Evolutionary conservation across 768 basidiomycete species (phyloP).

Genomic region (Lentinula aciculospora): DNA sequence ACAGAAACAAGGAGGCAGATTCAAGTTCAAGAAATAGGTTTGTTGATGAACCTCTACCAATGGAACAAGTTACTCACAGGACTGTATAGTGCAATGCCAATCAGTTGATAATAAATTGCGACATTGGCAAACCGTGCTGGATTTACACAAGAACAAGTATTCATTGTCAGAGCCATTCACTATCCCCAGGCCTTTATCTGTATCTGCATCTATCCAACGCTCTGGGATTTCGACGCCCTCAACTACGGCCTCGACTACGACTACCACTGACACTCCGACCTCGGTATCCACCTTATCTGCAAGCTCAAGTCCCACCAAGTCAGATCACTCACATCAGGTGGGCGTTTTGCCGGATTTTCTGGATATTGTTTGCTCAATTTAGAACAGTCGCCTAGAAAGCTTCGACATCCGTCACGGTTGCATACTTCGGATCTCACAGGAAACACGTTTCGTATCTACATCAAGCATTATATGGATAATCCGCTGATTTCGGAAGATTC

Average conservation of each 20-base stretch:
- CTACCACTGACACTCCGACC: not conserved
- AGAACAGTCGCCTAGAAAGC: conserved; percentile 29
- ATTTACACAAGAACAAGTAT: conserved; percentile 51
- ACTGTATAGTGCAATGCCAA: conserved; percentile 32
- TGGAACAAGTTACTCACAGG: not conserved
- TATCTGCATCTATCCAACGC: conserved; percentile 7
- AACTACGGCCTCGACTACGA: not conserved
- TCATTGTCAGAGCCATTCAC: conserved; percentile 41
- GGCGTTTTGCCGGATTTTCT: not conserved
- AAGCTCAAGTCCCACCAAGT: conserved; percentile 3
- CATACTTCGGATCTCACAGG: conserved; percentile 62
- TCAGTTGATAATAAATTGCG: conserved; percentile 54
- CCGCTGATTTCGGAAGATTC: conserved; percentile 21
- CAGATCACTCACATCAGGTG: not conserved
- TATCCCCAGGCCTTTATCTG: conserved; percentile 9
- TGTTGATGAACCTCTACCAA: conserved; percentile 13
- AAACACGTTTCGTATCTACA: conserved; percentile 68
- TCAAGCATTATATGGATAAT: conserved; percentile 78
- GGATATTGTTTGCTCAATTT: not conserved
- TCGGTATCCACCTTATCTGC: not conserved
- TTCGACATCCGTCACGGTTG: conserved; percentile 71
- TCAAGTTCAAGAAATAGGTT: conserved; percentile 46
- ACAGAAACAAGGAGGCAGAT: conserved; percentile 29
- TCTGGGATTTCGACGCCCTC: not conserved
- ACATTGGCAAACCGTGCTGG: conserved; percentile 48